Evolutionary conservation across 257 asterid genomes (phyloP).

Genomic region (Solanum corneliomulleri): DNA sequence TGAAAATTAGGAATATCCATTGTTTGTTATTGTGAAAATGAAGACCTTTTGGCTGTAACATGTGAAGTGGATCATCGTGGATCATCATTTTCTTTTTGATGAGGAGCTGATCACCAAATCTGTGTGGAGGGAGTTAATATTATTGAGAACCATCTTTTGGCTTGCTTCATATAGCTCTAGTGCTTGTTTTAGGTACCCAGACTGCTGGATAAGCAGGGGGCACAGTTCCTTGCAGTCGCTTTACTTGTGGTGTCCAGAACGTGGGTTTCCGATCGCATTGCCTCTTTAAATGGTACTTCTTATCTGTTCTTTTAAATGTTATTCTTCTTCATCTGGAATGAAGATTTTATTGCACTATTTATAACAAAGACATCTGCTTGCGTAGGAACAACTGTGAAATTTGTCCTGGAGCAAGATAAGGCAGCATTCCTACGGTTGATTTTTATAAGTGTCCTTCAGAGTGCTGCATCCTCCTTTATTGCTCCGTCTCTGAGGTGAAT

Average conservation of each 20-base stretch:
- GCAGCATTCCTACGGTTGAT: slow-evolving; percentile 76
- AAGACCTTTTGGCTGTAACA: background rate
- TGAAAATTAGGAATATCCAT: background rate
- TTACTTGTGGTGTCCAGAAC: slow-evolving; percentile 86
- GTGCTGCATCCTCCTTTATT: slow-evolving; percentile 95
- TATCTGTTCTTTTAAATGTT: background rate
- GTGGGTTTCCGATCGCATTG: slow-evolving; percentile 94
- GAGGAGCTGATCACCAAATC: background rate
- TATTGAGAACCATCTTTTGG: background rate
- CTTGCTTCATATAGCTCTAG: background rate
- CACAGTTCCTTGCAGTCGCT: slow-evolving; percentile 90
- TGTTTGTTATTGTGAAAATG: background rate
- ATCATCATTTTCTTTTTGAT: background rate
- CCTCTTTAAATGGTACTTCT: slow-evolving; percentile 79
- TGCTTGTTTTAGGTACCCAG: slow-evolving; percentile 70
- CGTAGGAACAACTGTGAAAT: slow-evolving; percentile 92
- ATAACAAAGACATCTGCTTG: slow-evolving; percentile 10
- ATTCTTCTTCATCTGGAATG: slow-evolving; percentile 11
- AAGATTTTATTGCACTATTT: background rate
- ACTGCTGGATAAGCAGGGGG: slow-evolving; percentile 92
- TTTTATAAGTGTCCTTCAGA: slow-evolving; percentile 92
- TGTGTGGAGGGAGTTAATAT: background rate
- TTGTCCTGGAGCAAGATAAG: slow-evolving; percentile 90
- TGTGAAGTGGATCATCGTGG: background rate
- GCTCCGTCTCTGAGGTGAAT: slow-evolving; percentile 94